A percentile compares a stretch with the other conserved stretches of the same genome.
Conservation (phyloP, 1,139 yeast genomes). For the Geotrichum restrictum region DNA sequence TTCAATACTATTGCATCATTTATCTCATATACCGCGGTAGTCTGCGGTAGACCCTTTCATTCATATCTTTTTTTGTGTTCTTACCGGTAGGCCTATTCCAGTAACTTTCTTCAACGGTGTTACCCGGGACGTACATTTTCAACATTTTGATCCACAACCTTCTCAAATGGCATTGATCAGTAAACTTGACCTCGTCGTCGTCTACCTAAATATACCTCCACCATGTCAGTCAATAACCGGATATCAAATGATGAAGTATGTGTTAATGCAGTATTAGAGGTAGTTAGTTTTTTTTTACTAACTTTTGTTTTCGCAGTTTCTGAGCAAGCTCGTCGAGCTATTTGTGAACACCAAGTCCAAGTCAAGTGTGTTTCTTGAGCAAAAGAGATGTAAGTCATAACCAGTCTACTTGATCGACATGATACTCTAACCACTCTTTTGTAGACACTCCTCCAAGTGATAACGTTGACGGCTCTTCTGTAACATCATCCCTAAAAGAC, state of each 20-base stretch:
- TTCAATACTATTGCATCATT: constrained; percentile 14
- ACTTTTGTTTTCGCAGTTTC: constrained; percentile 33
- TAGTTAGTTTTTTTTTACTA: neutral
- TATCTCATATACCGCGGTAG: neutral
- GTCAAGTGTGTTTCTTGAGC: constrained; percentile 40
- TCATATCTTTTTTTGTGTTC: neutral
- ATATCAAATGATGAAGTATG: constrained; percentile 30
- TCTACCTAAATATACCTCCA: too few species aligned
- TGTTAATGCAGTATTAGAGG: neutral
- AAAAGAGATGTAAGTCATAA: constrained; percentile 33
- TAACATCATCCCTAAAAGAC: constrained; percentile 16
- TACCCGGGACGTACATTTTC: neutral
- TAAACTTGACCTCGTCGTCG: too few species aligned
- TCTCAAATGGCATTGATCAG: too few species aligned
- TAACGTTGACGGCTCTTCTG: constrained; percentile 14
- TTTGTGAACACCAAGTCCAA: constrained; percentile 37
- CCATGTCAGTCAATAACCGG: constrained; percentile 18
- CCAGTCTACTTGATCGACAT: neutral
- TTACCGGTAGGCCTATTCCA: too few species aligned
- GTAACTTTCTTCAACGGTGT: too few species aligned
- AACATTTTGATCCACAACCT: neutral
- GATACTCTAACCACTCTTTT: neutral
- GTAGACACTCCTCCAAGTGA: constrained; percentile 17
- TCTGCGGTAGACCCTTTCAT: neutral
- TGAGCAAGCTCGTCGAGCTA: constrained; percentile 31